Evolutionary conservation across 2,329 filamentous ascomycete genomes (phyloP), one percentile per base, ranked within the genome.

Genomic region (Penicillium polonicum): DNA sequence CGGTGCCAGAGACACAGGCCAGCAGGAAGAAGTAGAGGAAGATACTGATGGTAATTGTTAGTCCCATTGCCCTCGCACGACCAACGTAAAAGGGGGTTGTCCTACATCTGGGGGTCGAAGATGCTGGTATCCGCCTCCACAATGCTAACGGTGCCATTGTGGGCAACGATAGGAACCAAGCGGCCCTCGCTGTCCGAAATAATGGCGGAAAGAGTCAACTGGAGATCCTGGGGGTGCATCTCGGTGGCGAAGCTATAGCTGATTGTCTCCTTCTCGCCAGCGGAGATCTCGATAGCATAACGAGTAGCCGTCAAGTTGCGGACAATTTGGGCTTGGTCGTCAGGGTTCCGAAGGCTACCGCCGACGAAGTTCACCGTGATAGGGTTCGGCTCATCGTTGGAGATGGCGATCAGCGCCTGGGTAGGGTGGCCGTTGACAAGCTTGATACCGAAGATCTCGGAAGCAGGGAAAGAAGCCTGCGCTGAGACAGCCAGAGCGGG

Each of bases 1-100:
- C 85, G 53, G 88, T 91, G 61, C 89, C 92, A 64, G 79, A 86
- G 74, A 96, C 95, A 62, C 83, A 85, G 61, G 83, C 87, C 53
- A 88, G 82, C 68, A 99, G 89, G 82, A 97, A 88, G 74, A 96
- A 83, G 82, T 97, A 97, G 62, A 99, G 87, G 87, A 99, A 99
- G 80, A 97, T 91, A 74, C 94, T 97, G 36, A 25, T 15, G 42
- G 59, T 33, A 59, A 62, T 56, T 46, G 23, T 62, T 21, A 59
- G 60, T 70, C 17, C 55, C 56, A 60, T 53, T 49, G 57, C n/a
- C 33, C 59, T 55, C 41, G 21, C 45, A 41, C 52, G 29, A 46
- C 21, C 44, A 44, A 56, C 49, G 23, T 9, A 38, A 21, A 35
- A 42, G 21, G 29, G 56, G 51, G 31, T 35, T 42, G n/a, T 77